Evolutionary conservation across 306 rosid species (phyloP), one percentile per base, ranked within the genome.

Genomic region (Vigna hirtella): DNA sequence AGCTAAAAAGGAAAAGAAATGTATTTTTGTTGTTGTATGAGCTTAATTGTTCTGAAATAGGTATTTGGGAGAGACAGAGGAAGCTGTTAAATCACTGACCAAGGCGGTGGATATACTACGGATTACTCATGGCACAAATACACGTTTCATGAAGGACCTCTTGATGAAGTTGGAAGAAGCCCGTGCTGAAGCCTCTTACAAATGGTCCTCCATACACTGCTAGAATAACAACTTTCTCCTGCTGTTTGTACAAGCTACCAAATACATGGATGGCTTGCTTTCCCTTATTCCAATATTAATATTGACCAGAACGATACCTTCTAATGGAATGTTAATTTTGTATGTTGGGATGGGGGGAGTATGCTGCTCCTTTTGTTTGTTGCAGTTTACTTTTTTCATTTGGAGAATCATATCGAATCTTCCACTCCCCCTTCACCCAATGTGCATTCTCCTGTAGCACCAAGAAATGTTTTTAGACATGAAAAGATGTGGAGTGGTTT

Each of bases 101-200:
- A 88, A 82, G 85, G 97, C 97, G 0, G 84, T 79, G 66, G 92
- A 90, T 88, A 82, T 89, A 63, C 88, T 94, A 68, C 78, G 88
- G 79, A 77, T 94, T 55, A 92, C 97, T 38, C 98, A 94, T 78
- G 98, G 98, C 59, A 94, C 92, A 36, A 79, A 68, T 32, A 84
- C 92, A 4, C 81, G 88, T 68, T 94, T 94, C 78, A 80, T 90
- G 91, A 89, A 89, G 86, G 95, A 89, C 8, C 92, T 94, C 16
- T 76, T 83, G 66, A 28, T 78, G 87, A 89, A 82, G 87, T 89
- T 92, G 86, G 97, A 92, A 64, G 98, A 94, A 87, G 97, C 98
- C 22, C 92, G 88, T 17, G 92, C 95, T 0, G 97, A 94, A 89
- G 93, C 92, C 50, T 91, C 91, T 26, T 84, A 80, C 83, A 85